These are phyloP conservation scores for Colletotrichum sp. DNA, from an alignment of 2,329 filamentous ascomycete species.

Conservation along the genomic window DNA sequence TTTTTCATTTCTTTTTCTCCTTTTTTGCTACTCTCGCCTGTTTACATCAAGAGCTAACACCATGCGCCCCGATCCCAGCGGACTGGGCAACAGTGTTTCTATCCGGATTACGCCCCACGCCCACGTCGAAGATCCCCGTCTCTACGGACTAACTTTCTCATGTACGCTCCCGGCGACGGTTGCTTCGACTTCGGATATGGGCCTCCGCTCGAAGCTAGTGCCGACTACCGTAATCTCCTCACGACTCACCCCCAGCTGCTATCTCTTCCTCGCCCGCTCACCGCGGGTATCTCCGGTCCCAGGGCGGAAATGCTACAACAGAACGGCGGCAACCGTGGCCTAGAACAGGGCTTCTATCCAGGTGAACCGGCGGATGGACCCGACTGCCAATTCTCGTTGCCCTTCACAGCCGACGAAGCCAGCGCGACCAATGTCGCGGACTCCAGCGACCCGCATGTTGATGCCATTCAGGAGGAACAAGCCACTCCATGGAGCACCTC, in stretches of 20 bases:
- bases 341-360: background rate
- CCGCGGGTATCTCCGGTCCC: background rate
- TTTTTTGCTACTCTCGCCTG: background rate
- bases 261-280: background rate
- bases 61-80: background rate
- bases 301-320: background rate
- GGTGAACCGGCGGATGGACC: background rate
- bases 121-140: background rate
- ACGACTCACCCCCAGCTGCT: background rate
- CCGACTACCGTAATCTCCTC: background rate
- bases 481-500: background rate
- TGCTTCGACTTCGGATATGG: background rate
- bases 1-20: too few species aligned
- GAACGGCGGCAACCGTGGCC: background rate
- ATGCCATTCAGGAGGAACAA: background rate
- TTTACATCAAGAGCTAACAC: background rate
- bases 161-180: background rate
- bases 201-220: background rate
- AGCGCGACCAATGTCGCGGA: background rate
- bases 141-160: background rate
- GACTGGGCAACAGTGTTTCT: background rate
- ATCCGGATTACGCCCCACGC: background rate
- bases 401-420: background rate
- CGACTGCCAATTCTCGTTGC: background rate
- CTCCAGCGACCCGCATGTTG: background rate